Base-by-base conservation (phyloP, 805 yeast species). In the Starmerella tilneyi region DNA sequence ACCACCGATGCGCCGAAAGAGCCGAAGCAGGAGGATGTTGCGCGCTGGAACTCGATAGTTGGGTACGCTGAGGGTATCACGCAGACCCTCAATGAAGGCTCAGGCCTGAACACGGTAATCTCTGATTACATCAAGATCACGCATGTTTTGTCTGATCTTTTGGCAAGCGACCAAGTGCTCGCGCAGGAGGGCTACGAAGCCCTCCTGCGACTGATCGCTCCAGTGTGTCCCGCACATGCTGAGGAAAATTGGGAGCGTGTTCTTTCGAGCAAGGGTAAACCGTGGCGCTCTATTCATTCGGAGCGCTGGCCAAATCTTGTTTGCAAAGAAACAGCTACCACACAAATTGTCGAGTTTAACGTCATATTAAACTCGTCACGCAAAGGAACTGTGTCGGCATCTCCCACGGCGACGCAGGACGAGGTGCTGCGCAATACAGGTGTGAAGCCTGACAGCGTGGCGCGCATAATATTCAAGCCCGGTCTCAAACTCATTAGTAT, bases 101-200 rank as follows among this genome's bases (percentile, higher is more conserved):
- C 81, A 22, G 70, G 86, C 0, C 67, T 89, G 59, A 89, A 92
- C 61, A 88, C 96, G 0, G 78, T 85, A 1, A 74, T 92, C 20
- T 84, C 96, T 0, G 94, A 86, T 59, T 81, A 77, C 57, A 89
- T 86, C 95, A 92, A 86, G 57, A 61, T 79, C 41, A 81, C 94
- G 9, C 51, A 59, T 2, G 70, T 73, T 0, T 34, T 67, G 3
- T 69, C 70, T 29, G 57, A 64, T 6, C 54, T 63, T 1, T 51
- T 59, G 1, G 23, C 30, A 7, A 15, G 15, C n/a, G 63, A 75
- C 9, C 60, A 64, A 33, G 63, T 74, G 1, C 71, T 71, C 47
- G 51, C 49, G 13, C 22, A 19, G 2, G 30, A 38, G 1, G 54
- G 53, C 0, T 44, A 52, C 21, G 66, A 71, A 51, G 75, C 73